Evolutionary conservation across 495 filamentous ascomycete genomes (phyloP), one percentile per base, ranked within the genome.

Genomic region (Entonaema liquescens): DNA sequence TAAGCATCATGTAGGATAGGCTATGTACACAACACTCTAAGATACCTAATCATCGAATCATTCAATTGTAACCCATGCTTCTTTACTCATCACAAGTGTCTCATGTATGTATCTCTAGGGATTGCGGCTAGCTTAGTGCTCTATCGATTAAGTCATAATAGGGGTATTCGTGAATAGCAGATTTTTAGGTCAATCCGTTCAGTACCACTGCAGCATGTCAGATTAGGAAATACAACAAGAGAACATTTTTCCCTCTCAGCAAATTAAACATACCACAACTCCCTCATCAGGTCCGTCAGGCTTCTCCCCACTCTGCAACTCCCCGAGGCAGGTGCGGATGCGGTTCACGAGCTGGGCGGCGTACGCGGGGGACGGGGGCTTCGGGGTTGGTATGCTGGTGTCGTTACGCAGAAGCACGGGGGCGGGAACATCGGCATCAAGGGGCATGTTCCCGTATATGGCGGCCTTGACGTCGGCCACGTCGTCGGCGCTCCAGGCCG

Each of bases 371-470:
- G 57, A 52, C 3, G 68, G 68, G 9, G 68, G 68, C 31, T 31
- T 9, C 50, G 68, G 68, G 21, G 58, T 44, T 1, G 58, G 58
- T 4, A 59, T 33, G 33, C 52, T 53, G 7, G 58, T 62, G 42
- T 71, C 62, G 62, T 71, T 66, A 19, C 68, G 68, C 40, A 71
- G 31, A 33, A 71, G 21, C 0, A 67, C 21, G 23, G 67, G 66
- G 25, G 59, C n/a, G 17, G 53, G 12, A 12, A 40, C 38, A 7
- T 13, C 15, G 40, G 53, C 3, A 49, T 13, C 25, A 21, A 23
- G n/a, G 6, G 58, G 23, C 49, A 53, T 29, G 54, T 44, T 49
- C 23, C 9, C 12, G 21, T 28, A n/a, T n/a, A 66, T 42, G 33
- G 68, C 68, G 11, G 57, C 40, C 17, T 65, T 40, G 2, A 70